Percentiles rank a stretch among this genome's conserved stretches.
Conservation (phyloP, 2,329 filamentous ascomycete species). For the Colletotrichum orbiculare region DNA sequence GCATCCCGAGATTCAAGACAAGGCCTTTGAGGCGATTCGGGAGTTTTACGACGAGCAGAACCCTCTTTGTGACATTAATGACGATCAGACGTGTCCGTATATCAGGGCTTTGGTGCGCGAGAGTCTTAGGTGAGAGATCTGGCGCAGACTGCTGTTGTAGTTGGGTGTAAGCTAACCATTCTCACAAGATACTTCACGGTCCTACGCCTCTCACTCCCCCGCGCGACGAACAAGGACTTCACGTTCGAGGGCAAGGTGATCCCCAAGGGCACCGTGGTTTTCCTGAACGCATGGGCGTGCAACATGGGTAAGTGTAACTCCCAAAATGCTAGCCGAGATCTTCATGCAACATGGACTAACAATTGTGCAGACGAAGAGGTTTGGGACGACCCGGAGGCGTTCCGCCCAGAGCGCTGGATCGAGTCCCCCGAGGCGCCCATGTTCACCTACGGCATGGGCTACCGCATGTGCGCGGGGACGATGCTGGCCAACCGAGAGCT, state of each 20-base stretch:
- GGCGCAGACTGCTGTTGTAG: accelerated
- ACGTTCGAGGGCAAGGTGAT: conserved; percentile 40
- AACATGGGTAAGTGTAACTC: conserved; percentile 40
- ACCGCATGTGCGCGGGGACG: conserved; percentile 64
- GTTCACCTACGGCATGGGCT: conserved; percentile 64
- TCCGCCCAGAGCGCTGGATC: conserved; percentile 61
- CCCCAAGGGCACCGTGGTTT: conserved; percentile 63
- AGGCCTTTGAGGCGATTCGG: conserved; percentile 46
- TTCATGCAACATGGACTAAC: conserved; percentile 49
- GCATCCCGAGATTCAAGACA: conserved; percentile 43
- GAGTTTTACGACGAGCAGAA: conserved; percentile 77
- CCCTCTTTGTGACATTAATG: conserved; percentile 78
- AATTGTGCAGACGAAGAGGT: conserved; percentile 60
- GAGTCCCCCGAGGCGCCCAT: conserved; percentile 55
- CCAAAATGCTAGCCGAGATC: conserved; percentile 42
- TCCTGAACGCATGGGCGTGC: conserved; percentile 47
- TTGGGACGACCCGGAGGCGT: conserved; percentile 73
- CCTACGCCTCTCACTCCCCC: conserved; percentile 72
- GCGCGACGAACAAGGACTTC: conserved; percentile 52
- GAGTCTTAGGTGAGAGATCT: conserved; percentile 57
- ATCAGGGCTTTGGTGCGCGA: conserved; percentile 84
- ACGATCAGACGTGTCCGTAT: conserved; percentile 82
- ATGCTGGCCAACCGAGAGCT: conserved; percentile 65
- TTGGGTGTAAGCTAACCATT: conserved; percentile 39
- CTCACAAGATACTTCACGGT: conserved; percentile 69